Conservation (phyloP, 805 yeast genomes). For the Priceomyces medius region DNA sequence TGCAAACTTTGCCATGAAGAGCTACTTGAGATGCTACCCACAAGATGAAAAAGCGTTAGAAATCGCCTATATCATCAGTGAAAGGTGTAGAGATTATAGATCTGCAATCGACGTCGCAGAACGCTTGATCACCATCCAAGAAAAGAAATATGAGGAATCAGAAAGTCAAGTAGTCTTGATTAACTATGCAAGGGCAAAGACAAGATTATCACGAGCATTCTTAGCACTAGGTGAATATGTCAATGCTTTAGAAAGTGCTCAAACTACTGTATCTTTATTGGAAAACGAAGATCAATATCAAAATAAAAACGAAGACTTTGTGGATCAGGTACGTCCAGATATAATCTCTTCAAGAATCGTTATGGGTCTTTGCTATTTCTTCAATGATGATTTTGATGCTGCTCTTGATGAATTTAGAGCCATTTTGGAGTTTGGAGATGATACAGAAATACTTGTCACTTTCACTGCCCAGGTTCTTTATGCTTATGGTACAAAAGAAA, state of each 20-base stretch:
- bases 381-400: conserved; percentile 57
- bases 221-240: conserved; percentile 60
- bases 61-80: conserved; percentile 56
- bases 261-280: conserved; percentile 50
- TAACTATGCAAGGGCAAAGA: conserved; percentile 57
- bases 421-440: conserved; percentile 53
- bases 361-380: conserved; percentile 71
- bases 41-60: conserved; percentile 56
- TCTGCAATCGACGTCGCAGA: conserved; percentile 50
- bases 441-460: conserved; percentile 65
- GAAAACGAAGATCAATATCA: conserved; percentile 34
- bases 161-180: conserved; percentile 49
- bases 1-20: conserved; percentile 65
- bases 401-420: conserved; percentile 67
- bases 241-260: conserved; percentile 60
- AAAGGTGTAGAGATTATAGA: conserved; percentile 65
- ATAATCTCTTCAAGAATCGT: conserved; percentile 63
- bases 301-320: conserved; percentile 11
- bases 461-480: conserved; percentile 77
- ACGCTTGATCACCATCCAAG: conserved; percentile 49
- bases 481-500: conserved; percentile 71
- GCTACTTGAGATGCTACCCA: conserved; percentile 62
- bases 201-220: conserved; percentile 70
- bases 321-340: conserved; percentile 12
- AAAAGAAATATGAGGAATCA: conserved; percentile 52